These are phyloP conservation scores for Umbelopsis sp. DNA, from an alignment of 371 early-diverging fungal species.

Conservation along the genomic window DNA sequence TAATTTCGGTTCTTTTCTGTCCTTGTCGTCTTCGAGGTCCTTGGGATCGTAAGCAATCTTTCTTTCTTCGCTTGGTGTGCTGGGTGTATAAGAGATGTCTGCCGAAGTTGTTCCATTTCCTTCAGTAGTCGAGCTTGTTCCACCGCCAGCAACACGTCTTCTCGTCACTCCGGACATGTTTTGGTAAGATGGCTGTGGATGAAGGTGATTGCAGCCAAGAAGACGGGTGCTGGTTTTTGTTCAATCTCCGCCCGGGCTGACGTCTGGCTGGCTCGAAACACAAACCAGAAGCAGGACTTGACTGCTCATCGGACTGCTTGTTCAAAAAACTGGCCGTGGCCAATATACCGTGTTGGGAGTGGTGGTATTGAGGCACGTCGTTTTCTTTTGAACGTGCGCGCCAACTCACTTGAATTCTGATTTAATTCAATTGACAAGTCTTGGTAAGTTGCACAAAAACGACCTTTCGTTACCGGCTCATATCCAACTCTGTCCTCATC, in stretches of 20 bases:
- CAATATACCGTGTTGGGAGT: background rate
- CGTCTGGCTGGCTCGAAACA: background rate
- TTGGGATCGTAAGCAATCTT: constrained; percentile 53
- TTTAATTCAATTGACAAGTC: background rate
- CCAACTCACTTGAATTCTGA: background rate
- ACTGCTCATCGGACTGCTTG: constrained; percentile 18
- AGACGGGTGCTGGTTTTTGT: constrained; percentile 9
- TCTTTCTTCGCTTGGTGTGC: constrained; percentile 31
- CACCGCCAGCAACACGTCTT: constrained; percentile 43
- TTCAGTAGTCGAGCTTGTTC: constrained; percentile 34
- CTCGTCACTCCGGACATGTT: constrained; percentile 47
- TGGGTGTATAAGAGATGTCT: constrained; percentile 20
- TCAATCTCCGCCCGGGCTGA: constrained; percentile 21
- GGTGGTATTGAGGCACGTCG: background rate
- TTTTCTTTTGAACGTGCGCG: background rate
- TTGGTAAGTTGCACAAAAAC: background rate
- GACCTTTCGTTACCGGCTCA: background rate
- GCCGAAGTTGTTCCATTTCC: constrained; percentile 20
- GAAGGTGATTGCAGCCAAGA: constrained; percentile 4
- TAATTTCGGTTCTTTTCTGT: constrained; percentile 70
- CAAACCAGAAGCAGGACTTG: background rate
- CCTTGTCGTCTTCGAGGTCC: constrained; percentile 57
- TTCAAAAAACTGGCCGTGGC: background rate
- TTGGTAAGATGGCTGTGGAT: constrained; percentile 18
- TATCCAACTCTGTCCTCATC: background rate